Evolutionary conservation across 2,329 filamentous ascomycete genomes (phyloP).

Genomic region (Tothia fuscella): DNA sequence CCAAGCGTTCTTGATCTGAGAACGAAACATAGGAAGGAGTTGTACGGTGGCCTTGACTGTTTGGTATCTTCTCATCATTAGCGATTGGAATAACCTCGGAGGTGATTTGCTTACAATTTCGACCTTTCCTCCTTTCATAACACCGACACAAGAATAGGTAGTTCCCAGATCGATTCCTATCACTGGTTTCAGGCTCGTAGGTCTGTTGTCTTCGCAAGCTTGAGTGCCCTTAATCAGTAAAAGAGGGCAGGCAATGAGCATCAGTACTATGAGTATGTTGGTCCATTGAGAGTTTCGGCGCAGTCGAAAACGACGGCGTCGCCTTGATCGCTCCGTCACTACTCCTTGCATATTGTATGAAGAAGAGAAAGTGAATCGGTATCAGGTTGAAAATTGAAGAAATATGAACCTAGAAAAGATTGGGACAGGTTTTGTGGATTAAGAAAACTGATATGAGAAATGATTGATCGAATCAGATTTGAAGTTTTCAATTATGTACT

Average conservation of each 20-base stretch:
- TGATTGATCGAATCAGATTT: too few species aligned
- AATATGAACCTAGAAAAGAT: too few species aligned
- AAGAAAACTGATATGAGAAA: too few species aligned
- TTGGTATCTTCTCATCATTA: neutral
- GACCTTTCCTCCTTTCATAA: slow-evolving; percentile 91
- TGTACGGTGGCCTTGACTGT: slow-evolving; percentile 61
- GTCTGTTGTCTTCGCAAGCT: neutral
- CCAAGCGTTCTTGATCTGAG: neutral
- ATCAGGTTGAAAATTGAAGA: too few species aligned
- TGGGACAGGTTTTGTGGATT: too few species aligned
- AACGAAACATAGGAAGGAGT: slow-evolving; percentile 49
- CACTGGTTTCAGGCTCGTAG: slow-evolving; percentile 33
- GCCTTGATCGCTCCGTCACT: too few species aligned
- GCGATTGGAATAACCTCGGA: neutral
- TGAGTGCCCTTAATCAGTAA: neutral
- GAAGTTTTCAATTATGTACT: too few species aligned
- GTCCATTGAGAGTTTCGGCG: neutral
- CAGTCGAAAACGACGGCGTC: neutral
- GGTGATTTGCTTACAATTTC: slow-evolving; percentile 93
- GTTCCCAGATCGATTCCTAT: slow-evolving; percentile 95
- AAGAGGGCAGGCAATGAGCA: slow-evolving; percentile 1
- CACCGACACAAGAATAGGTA: slow-evolving; percentile 78
- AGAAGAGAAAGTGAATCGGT: too few species aligned
- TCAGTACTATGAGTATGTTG: neutral
- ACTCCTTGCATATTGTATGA: too few species aligned